Evolutionary conservation across 1,139 yeast genomes (phyloP), one percentile per base, ranked within the genome.

Genomic region (Saccharomyces pastorianus): DNA sequence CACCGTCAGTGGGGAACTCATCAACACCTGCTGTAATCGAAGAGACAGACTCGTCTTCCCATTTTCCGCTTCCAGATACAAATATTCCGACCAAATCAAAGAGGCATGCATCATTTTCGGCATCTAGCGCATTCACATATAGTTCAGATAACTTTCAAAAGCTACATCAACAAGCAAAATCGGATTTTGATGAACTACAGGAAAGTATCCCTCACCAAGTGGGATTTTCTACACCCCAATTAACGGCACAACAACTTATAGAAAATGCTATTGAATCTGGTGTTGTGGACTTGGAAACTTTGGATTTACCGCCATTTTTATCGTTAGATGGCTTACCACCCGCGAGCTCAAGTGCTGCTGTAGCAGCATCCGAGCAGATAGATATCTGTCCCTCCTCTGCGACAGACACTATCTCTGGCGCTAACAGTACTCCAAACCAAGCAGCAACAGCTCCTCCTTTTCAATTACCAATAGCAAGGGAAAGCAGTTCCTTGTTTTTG

Each of bases 71-170:
- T 17, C 48, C 48, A 46, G 32, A 17, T 42, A 34, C 60, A 17
- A 55, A 59, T 31, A 55, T 48, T 48, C 52, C 42, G 59, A 58
- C 47, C 32, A 69, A 60, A 60, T 60, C 66, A 34, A 72, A 67
- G 52, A 71, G 96, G 46, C 93, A 86, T 64, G 85, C 87, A 31
- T 88, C 96, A 1, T 90, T 88, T 66, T 83, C 90, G 5, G 96
- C 96, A 0, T 82, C 89, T 1, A 80, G 88, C 11, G 82, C 89
- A 0, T 72, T 79, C 11, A 82, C 95, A 0, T 89, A 89, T 64
- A 78, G 88, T 2, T 50, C 53, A 11, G 53, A 51, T 17, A 34
- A 51, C 26, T 55, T 14, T 54, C 44, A 38, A 11, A 38, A 20
- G 26, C 44, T 38, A 4, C 44, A 38, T 8, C 44, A 38, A 13